These are phyloP conservation scores for Cercospora canescens DNA, from an alignment of 2,329 filamentous ascomycete genomes.

Conservation along the genomic window DNA sequence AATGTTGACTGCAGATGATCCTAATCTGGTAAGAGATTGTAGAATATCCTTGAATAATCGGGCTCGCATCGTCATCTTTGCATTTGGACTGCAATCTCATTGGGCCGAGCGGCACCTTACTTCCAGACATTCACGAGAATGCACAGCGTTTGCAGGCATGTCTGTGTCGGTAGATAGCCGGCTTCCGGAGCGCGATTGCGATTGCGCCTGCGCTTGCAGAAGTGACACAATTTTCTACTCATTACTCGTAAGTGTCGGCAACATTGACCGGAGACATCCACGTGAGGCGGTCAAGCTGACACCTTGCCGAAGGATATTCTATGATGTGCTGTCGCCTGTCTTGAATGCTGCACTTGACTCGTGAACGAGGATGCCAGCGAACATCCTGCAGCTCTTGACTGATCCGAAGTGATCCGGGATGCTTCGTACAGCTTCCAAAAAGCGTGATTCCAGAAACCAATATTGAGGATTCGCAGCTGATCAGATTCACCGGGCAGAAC, in stretches of 20 bases:
- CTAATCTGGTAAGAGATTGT: not conserved
- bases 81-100: not conserved
- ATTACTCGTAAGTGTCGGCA: not conserved
- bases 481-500: not conserved
- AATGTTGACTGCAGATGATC: not conserved
- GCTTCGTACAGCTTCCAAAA: not conserved
- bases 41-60: not conserved
- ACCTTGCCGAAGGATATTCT: not conserved
- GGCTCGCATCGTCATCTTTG: not conserved
- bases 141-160: not conserved
- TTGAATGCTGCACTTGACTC: not conserved
- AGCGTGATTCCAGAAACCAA: not conserved
- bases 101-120: not conserved
- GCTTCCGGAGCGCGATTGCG: too few relatives aligned
- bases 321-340: not conserved
- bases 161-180: not conserved
- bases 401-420: not conserved
- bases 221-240: not conserved
- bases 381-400: not conserved
- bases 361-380: not conserved
- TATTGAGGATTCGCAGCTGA: not conserved
- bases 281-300: not conserved
- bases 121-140: not conserved
- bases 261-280: not conserved
- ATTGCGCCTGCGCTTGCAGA: not conserved